Base-by-base conservation (phyloP, 2,329 filamentous ascomycete species). In the Cryoendolithus antarcticus region DNA sequence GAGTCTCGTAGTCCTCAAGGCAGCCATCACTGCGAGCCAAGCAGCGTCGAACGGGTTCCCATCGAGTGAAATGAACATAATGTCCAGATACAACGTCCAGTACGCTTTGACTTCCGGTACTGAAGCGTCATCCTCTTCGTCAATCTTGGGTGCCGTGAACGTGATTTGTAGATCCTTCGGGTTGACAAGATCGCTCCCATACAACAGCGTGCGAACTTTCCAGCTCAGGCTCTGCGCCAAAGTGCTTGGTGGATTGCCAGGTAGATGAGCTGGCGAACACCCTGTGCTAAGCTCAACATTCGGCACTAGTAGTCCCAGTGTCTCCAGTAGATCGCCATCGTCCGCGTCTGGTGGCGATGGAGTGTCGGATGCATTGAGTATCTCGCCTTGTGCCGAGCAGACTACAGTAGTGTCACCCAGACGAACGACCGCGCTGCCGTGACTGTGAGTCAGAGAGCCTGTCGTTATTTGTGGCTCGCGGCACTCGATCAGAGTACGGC, bases 241-340 rank as follows among this genome's bases (percentile, higher is more conserved):
- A 1, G 78, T 72, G 4, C 75, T 80, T 1, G 86, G 91, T 13
- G 91, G 80, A 7, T 80, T 81, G 34, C 88, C 86, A 0, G 91
- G 86, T 11, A 94, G 70, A 51, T 89, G 86, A 13, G 81, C 74
- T 2, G 89, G 88, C 5, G 86, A 83, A 56, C 83, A 93, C 29
- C 91, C 91, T 1, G 91, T 98, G 28, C 81, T 82, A 27, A 98
- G 67, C 57, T 95, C 91, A 40, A 98, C 75, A 56, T 98, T 98
- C 2, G 91, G 89, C 2, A 98, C 88, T 2, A 98, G 66, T 9
- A 98, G 66, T 53, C 85, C 78, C 32, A 77, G 60, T 4, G 62
- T 58, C 19, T 65, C 63, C 15, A 74, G 54, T 35, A 51, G 31
- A 34, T 54, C 51, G 13, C 50, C 47, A 9, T 50, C 44, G 8